Evolutionary conservation across 495 filamentous ascomycete species (phyloP).

Genomic region (Jackrogersella multiformis): DNA sequence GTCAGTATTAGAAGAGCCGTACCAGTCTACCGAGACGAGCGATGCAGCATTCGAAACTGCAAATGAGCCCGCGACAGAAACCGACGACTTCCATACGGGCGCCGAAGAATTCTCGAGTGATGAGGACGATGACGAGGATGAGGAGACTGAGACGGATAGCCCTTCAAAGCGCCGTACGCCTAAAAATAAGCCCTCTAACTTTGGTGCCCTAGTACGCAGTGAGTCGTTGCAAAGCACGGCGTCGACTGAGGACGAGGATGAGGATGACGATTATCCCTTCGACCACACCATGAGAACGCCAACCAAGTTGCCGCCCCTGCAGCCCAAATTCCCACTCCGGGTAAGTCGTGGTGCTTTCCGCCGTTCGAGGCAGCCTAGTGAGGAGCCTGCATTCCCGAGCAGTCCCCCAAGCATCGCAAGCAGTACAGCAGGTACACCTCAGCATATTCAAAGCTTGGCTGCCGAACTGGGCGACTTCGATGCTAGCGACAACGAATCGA

Average conservation of each 20-base stretch:
- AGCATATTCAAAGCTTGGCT: constrained; percentile 81
- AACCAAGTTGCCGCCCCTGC: constrained; percentile 66
- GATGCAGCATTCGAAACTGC: constrained; percentile 89
- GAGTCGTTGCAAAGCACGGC: constrained; percentile 87
- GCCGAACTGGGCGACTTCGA: constrained; percentile 85
- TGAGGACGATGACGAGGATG: constrained; percentile 59
- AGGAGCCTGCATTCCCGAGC: constrained; percentile 62
- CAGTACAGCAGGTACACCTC: constrained; percentile 59
- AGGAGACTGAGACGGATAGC: constrained; percentile 87
- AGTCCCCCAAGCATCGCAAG: constrained; percentile 66
- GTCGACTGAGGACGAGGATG: constrained; percentile 84
- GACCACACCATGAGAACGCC: constrained; percentile 63
- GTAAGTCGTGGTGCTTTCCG: constrained; percentile 70
- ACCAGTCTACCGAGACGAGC: constrained; percentile 82
- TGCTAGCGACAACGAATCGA: constrained; percentile 70
- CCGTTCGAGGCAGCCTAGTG: constrained; percentile 71
- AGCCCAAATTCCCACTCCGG: constrained; percentile 71
- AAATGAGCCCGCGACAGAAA: constrained; percentile 84
- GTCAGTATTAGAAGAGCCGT: constrained; percentile 33
- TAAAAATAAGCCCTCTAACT: constrained; percentile 47
- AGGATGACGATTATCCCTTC: constrained; percentile 68
- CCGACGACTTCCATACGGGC: constrained; percentile 93
- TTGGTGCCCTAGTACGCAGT: constrained; percentile 49
- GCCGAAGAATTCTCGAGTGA: constrained; percentile 83
- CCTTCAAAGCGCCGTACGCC: constrained; percentile 57